Conservation (phyloP, 2,329 filamentous ascomycete species). For the Diaporthe sp. region DNA sequence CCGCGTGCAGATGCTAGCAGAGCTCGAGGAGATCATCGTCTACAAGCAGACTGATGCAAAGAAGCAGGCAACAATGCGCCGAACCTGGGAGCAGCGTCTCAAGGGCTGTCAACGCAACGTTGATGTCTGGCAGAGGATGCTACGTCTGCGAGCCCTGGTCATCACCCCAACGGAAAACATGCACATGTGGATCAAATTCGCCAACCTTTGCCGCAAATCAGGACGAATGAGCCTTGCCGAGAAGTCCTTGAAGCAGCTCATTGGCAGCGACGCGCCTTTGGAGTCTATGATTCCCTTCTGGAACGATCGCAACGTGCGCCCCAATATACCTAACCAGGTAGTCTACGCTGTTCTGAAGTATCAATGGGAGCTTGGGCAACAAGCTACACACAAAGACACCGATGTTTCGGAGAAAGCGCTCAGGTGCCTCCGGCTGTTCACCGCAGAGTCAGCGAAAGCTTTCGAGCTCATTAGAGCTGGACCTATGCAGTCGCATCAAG, state of each 20-base stretch:
- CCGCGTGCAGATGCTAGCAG: conserved; percentile 97
- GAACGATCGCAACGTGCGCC: conserved; percentile 59
- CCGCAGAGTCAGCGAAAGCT: conserved; percentile 69
- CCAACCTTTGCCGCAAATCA: conserved; percentile 97
- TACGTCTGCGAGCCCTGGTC: conserved; percentile 92
- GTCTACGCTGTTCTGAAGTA: conserved; percentile 98
- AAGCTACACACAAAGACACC: conserved; percentile 58
- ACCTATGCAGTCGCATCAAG: conserved; percentile 58
- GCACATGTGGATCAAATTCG: conserved; percentile 99
- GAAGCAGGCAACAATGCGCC: conserved; percentile 91
- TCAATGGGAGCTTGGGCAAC: conserved; percentile 89
- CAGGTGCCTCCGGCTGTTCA: conserved; percentile 73
- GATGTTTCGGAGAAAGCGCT: conserved; percentile 68
- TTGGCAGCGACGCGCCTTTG: conserved; percentile 77
- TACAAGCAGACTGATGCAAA: conserved; percentile 96
- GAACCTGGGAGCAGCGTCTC: conserved; percentile 95
- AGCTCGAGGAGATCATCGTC: conserved; percentile 96
- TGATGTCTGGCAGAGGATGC: conserved; percentile 98
- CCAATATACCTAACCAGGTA: conserved; percentile 79
- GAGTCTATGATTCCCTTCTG: conserved; percentile 74
- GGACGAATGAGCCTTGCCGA: conserved; percentile 94
- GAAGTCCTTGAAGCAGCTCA: conserved; percentile 92
- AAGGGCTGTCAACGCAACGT: conserved; percentile 97
- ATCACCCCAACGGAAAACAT: conserved; percentile 94
- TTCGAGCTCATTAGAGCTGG: conserved; percentile 68